A percentile compares a stretch with the other conserved stretches of the same genome.
Conservation (phyloP, 768 basidiomycete genomes). For the Hygrophorus pudorinus region DNA sequence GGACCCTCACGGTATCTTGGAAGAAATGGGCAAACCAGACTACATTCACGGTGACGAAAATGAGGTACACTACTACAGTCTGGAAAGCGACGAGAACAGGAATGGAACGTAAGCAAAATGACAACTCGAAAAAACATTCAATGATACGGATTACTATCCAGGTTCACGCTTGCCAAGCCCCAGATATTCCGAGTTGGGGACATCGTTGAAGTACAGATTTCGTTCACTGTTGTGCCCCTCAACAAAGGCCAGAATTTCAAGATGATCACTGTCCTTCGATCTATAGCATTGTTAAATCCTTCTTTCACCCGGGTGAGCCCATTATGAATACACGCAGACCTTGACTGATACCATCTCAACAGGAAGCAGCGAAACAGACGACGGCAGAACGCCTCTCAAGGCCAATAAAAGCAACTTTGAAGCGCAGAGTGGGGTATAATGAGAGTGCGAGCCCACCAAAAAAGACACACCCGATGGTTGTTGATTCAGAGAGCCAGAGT, state of each 20-base stretch:
- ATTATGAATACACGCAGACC: neutral
- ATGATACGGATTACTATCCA: too few relatives aligned
- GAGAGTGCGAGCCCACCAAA: neutral
- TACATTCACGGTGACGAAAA: too few relatives aligned
- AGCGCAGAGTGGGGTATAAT: neutral
- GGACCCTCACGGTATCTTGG: too few relatives aligned
- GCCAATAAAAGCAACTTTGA: neutral
- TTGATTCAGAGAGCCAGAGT: too few relatives aligned
- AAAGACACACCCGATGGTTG: neutral
- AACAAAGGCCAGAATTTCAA: constrained; percentile 1
- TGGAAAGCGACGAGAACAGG: too few relatives aligned
- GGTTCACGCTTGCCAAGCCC: too few relatives aligned
- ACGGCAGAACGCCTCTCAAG: neutral
- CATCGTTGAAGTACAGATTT: neutral
- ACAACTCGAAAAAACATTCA: too few relatives aligned
- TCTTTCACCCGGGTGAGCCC: neutral
- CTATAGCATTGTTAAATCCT: too few relatives aligned
- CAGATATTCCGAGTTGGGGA: neutral
- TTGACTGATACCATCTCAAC: neutral
- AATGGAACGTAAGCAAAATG: too few relatives aligned
- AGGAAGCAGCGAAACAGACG: neutral
- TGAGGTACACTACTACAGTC: too few relatives aligned
- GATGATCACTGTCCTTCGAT: neutral
- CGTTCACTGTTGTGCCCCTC: neutral
- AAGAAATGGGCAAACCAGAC: too few relatives aligned